Conservation (phyloP, 2,329 filamentous ascomycete species). For the Seiridium cupressi region DNA sequence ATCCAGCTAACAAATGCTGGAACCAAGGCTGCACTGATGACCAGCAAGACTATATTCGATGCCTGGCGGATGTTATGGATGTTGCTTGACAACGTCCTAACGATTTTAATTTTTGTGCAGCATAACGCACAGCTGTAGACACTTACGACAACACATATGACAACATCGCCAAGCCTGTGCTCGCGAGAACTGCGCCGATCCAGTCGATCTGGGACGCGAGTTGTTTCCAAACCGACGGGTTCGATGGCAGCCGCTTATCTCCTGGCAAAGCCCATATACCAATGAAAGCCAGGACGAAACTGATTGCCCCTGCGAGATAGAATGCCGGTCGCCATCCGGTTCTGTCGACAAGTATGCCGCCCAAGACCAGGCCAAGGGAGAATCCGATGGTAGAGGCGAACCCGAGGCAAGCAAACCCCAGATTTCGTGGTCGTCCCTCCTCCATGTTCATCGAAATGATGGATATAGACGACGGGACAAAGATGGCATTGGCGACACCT, state of each 20-base stretch:
- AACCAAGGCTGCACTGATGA: constrained; percentile 39
- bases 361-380: constrained; percentile 12
- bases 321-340: constrained; percentile 31
- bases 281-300: neutral
- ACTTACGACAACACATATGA: constrained; percentile 42
- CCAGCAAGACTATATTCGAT: constrained; percentile 42
- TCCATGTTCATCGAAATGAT: neutral
- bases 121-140: neutral
- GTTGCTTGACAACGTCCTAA: neutral
- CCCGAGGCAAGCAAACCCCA: neutral
- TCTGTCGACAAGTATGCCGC: constrained; percentile 27
- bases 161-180: constrained; percentile 36
- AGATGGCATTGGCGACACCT: neutral
- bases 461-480: neutral
- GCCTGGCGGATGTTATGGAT: constrained; percentile 29
- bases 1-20: constrained; percentile 55
- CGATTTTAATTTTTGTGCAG: neutral
- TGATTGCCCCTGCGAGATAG: constrained; percentile 8
- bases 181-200: constrained; percentile 39
- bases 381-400: neutral
- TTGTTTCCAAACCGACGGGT: neutral
- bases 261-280: constrained; percentile 2
- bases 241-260: neutral
- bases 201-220: constrained; percentile 40
- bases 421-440: neutral